Evolutionary conservation across 1,284 basidiomycete species (phyloP).

Genomic region (Cutaneotrichosporon cavernicola): DNA sequence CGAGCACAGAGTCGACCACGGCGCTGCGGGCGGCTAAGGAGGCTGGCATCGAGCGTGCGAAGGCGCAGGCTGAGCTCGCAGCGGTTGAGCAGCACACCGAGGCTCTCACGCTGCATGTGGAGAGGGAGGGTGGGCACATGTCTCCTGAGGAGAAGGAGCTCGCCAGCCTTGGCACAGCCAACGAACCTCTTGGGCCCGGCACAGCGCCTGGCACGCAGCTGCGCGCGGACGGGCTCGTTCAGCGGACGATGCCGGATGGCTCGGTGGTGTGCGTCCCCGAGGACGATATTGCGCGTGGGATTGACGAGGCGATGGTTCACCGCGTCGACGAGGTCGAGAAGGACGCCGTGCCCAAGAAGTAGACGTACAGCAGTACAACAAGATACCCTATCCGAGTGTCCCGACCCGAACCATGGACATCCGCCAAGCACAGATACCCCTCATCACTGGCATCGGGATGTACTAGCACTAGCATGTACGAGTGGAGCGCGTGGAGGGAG

Average conservation of each 20-base stretch:
- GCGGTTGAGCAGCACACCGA: constrained; percentile 1
- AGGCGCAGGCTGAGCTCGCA: constrained; percentile 1
- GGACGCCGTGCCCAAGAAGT: neutral
- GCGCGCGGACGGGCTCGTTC: constrained; percentile 41
- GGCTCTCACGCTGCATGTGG: constrained; percentile 2
- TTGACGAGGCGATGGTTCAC: constrained; percentile 37
- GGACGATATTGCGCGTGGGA: constrained; percentile 49
- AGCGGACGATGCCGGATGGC: constrained; percentile 42
- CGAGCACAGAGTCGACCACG: neutral
- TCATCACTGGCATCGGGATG: constrained; percentile 13
- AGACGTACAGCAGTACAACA: neutral
- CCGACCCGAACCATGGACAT: constrained; percentile 1
- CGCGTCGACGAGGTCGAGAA: constrained; percentile 10
- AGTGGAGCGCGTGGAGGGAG: neutral
- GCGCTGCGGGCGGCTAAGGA: constrained; percentile 2
- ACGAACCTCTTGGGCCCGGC: constrained; percentile 49
- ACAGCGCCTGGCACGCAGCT: constrained; percentile 43
- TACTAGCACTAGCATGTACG: constrained; percentile 14
- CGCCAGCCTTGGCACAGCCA: neutral
- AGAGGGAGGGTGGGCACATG: constrained; percentile 2
- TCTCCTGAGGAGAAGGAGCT: constrained; percentile 12
- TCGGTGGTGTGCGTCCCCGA: constrained; percentile 43
- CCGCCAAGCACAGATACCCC: constrained; percentile 12
- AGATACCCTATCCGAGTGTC: neutral
- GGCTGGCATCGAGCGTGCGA: constrained; percentile 2